These are phyloP conservation scores for Bretschneidera sinensis DNA, from an alignment of 345 rosid species.

Conservation along the genomic window DNA sequence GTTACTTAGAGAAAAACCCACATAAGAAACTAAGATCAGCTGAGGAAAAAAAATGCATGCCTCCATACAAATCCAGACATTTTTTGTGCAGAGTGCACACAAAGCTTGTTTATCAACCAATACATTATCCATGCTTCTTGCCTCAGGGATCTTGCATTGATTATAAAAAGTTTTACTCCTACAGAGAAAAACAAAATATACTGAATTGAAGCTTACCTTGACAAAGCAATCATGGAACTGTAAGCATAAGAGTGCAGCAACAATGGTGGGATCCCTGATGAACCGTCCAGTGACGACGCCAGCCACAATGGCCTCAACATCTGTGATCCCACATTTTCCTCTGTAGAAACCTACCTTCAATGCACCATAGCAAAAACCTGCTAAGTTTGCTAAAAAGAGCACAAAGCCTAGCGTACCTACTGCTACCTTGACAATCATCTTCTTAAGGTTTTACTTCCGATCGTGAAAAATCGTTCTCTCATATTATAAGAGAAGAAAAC, in stretches of 20 bases:
- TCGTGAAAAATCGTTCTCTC: too few relatives aligned
- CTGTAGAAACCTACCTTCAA: constrained; percentile 30
- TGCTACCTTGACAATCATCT: constrained; percentile 16
- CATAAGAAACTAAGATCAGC: background rate
- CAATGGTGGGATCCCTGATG: constrained; percentile 22
- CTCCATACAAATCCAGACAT: too few relatives aligned
- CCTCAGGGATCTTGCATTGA: too few relatives aligned
- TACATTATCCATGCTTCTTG: too few relatives aligned
- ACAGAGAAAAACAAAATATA: background rate
- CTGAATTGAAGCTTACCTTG: constrained; percentile 13
- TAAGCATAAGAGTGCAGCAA: constrained; percentile 35
- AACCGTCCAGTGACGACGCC: constrained; percentile 21
- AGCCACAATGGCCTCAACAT: constrained; percentile 35
- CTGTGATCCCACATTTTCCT: constrained; percentile 33
- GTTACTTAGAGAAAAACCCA: background rate
- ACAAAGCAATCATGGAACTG: constrained; percentile 47
- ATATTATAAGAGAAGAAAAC: background rate
- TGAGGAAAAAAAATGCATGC: background rate
- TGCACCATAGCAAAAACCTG: constrained; percentile 11
- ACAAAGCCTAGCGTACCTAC: constrained; percentile 2
- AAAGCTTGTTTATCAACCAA: too few relatives aligned
- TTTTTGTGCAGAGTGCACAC: background rate
- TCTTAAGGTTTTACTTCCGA: constrained; percentile 1
- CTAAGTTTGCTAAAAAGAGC: constrained; percentile 11
- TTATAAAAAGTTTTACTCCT: too few relatives aligned